These are phyloP conservation scores for Willaertia magna DNA, from an alignment of 208 protist species.

Conservation along the genomic window DNA sequence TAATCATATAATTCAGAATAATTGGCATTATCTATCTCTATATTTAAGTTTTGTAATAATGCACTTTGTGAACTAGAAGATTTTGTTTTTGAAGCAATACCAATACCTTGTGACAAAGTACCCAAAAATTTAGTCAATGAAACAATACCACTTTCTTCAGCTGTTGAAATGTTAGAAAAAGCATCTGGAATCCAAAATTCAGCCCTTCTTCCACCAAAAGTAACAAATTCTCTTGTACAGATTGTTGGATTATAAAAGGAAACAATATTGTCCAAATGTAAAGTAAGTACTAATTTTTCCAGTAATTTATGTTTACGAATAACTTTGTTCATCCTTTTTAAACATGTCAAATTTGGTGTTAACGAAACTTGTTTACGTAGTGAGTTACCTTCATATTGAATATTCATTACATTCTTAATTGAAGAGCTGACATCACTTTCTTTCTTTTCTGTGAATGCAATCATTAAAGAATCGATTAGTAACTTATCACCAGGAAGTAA, in stretches of 20 bases:
- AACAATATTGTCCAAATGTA: not conserved
- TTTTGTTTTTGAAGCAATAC: too few relatives aligned
- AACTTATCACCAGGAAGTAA: not conserved
- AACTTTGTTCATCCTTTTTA: not conserved
- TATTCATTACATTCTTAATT: not conserved
- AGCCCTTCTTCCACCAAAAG: not conserved
- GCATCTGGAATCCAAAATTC: too few relatives aligned
- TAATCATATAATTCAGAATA: too few relatives aligned
- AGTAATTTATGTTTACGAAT: not conserved
- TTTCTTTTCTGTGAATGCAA: not conserved
- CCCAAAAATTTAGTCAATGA: too few relatives aligned
- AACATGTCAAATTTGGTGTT: not conserved
- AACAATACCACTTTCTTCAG: too few relatives aligned
- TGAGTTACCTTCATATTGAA: not conserved
- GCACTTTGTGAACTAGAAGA: too few relatives aligned
- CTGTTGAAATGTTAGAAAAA: too few relatives aligned
- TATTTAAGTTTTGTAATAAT: too few relatives aligned
- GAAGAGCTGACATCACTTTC: not conserved
- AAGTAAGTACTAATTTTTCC: not conserved
- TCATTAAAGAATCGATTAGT: not conserved
- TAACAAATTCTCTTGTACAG: not conserved
- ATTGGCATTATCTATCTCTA: too few relatives aligned
- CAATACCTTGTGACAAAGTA: too few relatives aligned
- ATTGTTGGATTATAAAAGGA: not conserved
- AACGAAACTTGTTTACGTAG: not conserved